Conservation (phyloP, 345 rosid genomes). For the Citrus cavaleriei region DNA sequence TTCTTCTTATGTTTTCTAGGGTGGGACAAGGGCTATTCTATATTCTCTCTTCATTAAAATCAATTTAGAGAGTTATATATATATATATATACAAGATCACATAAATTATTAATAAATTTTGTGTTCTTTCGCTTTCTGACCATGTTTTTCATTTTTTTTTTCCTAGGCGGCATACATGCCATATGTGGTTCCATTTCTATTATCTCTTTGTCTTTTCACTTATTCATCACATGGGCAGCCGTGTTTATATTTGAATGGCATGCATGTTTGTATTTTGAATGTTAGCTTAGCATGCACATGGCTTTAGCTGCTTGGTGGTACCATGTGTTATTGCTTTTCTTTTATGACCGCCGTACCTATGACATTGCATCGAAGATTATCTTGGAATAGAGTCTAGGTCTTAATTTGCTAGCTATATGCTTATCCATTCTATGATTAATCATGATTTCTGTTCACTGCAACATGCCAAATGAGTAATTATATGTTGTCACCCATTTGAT, state of each 20-base stretch:
- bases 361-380: not conserved
- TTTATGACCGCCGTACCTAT: not conserved
- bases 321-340: not conserved
- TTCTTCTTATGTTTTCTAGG: not conserved
- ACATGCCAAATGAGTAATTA: no score
- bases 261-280: not conserved
- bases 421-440: no score
- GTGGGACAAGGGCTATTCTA: not conserved
- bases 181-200: not conserved
- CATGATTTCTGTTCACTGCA: no score
- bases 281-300: not conserved
- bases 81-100: not conserved
- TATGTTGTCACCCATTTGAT: no score
- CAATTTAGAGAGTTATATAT: not conserved
- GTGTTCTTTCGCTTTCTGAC: not conserved
- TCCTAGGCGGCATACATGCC: not conserved
- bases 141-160: not conserved
- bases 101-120: not conserved
- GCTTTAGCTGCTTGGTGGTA: not conserved
- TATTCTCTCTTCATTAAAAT: not conserved
- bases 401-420: no score
- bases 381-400: not conserved
- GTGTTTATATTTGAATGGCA: not conserved
- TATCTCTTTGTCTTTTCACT: not conserved
- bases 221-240: constrained; percentile 26